These are phyloP conservation scores for Pyricularia pennisetigena DNA, from an alignment of 2,329 filamentous ascomycete species.

Conservation along the genomic window DNA sequence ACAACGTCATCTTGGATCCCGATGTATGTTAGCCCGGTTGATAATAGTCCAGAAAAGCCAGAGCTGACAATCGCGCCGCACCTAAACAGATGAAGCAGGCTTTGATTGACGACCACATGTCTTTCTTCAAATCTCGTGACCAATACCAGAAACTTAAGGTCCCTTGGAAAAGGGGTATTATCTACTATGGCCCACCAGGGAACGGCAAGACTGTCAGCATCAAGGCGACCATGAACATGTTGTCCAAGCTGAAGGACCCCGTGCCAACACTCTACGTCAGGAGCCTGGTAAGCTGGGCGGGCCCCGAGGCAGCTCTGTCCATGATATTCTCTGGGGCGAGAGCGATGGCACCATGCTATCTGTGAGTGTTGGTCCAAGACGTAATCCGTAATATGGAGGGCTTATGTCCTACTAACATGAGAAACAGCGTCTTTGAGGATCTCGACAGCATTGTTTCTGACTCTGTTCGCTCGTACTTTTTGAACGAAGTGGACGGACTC, in stretches of 20 bases:
- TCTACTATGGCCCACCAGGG: conserved; percentile 53
- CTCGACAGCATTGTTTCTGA: conserved; percentile 57
- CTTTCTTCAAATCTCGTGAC: conserved; percentile 51
- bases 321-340: conserved; percentile 50
- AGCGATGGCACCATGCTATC: conserved; percentile 19
- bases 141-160: conserved; percentile 49
- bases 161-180: conserved; percentile 62
- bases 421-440: conserved; percentile 63
- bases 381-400: background rate
- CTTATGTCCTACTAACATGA: conserved; percentile 17
- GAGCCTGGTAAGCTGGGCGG: conserved; percentile 34
- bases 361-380: conserved; percentile 11
- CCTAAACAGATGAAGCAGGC: conserved; percentile 44
- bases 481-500: conserved; percentile 64
- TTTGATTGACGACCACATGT: conserved; percentile 52
- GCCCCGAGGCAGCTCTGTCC: conserved; percentile 45
- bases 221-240: conserved; percentile 58
- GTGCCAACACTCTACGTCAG: conserved; percentile 56
- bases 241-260: conserved; percentile 41
- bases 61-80: background rate
- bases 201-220: conserved; percentile 62
- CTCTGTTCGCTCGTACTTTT: conserved; percentile 54
- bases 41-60: background rate
- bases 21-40: conserved; percentile 10
- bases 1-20: conserved; percentile 55